Evolutionary conservation across 2,329 filamentous ascomycete genomes (phyloP).

Genomic region (Ampelomyces quisqualis): DNA sequence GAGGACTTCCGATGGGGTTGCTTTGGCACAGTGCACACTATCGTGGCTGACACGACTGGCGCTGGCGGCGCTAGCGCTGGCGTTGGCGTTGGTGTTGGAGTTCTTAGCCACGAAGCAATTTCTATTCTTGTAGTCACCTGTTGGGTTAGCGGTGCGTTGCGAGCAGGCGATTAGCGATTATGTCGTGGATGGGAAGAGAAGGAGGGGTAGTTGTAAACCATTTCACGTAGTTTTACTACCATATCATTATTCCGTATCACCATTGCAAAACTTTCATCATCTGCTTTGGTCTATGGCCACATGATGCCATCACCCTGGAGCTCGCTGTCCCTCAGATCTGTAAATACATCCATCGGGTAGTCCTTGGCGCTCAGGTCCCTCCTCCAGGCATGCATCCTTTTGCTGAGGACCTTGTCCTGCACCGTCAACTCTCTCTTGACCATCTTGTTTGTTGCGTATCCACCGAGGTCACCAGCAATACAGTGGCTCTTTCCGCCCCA

Average conservation of each 20-base stretch:
- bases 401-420: slow-evolving; percentile 26
- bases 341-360: slow-evolving; percentile 41
- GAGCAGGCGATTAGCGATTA: neutral
- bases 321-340: slow-evolving; percentile 14
- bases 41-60: no score
- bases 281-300: neutral
- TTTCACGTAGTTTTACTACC: neutral
- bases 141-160: no score
- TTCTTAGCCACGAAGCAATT: no score
- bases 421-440: slow-evolving; percentile 28
- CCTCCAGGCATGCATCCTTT: slow-evolving; percentile 36
- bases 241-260: neutral
- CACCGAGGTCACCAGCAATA: slow-evolving; percentile 34
- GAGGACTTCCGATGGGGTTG: no score
- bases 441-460: slow-evolving; percentile 13
- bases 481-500: slow-evolving; percentile 39
- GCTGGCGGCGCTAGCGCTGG: no score
- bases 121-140: no score
- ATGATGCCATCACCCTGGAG: slow-evolving; percentile 1
- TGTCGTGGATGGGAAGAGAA: neutral
- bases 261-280: neutral
- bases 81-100: no score
- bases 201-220: neutral
- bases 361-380: slow-evolving; percentile 27
- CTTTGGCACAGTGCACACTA: no score